A percentile compares a stretch with the other conserved stretches of the same genome.
phyloP scores from a whole-genome alignment of 2,329 filamentous ascomycete species.

The Colletotrichum australisinense region DNA sequence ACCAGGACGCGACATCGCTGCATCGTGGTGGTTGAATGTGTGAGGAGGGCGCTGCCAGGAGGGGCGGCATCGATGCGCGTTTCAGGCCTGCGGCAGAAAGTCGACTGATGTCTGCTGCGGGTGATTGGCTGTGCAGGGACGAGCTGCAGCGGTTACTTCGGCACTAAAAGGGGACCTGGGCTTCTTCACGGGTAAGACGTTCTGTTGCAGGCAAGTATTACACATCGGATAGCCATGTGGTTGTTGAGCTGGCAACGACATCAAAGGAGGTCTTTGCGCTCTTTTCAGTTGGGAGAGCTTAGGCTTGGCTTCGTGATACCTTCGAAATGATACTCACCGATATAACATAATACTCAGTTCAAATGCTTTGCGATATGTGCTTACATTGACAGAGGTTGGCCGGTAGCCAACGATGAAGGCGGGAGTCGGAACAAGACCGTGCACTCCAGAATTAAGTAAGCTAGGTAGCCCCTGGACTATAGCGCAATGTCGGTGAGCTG shows the following conservation, averaged over 20 bases:
- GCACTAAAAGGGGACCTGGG: conserved; percentile 25
- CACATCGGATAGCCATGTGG: neutral
- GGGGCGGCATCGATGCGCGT: conserved; percentile 29
- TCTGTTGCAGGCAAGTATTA: neutral
- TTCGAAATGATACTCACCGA: neutral
- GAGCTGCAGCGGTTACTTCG: conserved; percentile 31
- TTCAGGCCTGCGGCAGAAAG: conserved; percentile 41
- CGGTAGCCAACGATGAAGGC: neutral
- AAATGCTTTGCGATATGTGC: neutral
- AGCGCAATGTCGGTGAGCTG: neutral
- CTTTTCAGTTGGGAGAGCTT: conserved; percentile 6
- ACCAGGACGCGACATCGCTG: conserved; percentile 26
- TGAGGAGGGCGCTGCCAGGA: conserved; percentile 10
- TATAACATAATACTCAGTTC: neutral
- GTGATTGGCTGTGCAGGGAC: conserved; percentile 28
- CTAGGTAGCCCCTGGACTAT: neutral
- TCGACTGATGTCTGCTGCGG: conserved; percentile 31
- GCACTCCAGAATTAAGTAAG: conserved; percentile 11
- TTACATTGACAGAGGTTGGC: neutral
- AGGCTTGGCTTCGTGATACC: neutral
- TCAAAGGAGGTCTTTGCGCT: neutral
- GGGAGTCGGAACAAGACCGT: neutral
- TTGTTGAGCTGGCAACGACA: neutral
- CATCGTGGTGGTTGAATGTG: conserved; percentile 21
- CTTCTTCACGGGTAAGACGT: neutral